A percentile compares a stretch with the other conserved stretches of the same genome.
These are phyloP conservation scores for Chondrostereum purpureum DNA, from an alignment of 1,284 basidiomycete genomes.

Conservation along the genomic window DNA sequence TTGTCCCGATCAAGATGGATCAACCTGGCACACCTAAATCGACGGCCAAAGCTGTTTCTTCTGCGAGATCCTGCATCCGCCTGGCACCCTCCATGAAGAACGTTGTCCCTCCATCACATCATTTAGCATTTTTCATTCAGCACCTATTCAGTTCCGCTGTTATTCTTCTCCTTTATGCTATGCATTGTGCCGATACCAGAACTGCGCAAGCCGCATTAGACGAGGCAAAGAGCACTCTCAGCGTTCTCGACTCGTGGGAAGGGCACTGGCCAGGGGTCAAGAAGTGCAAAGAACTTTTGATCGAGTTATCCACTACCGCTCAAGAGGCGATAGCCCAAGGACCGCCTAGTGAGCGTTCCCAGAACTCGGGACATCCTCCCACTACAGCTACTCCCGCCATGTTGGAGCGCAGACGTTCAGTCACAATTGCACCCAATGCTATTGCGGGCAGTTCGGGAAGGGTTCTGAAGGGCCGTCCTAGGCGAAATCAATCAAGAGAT, in stretches of 20 bases:
- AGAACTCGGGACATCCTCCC: conserved; percentile 23
- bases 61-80: conserved; percentile 75
- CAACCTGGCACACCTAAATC: conserved; percentile 60
- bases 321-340: conserved; percentile 52
- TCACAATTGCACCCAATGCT: conserved; percentile 34
- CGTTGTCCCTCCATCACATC: conserved; percentile 81
- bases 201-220: conserved; percentile 71
- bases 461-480: conserved; percentile 45
- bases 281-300: conserved; percentile 76
- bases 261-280: conserved; percentile 84
- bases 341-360: conserved; percentile 18
- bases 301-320: conserved; percentile 63
- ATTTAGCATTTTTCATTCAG: conserved; percentile 87
- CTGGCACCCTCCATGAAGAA: conserved; percentile 82
- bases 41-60: conserved; percentile 70
- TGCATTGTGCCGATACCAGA: conserved; percentile 69
- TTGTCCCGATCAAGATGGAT: conserved; percentile 69
- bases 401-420: conserved; percentile 45
- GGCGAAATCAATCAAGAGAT: conserved; percentile 54
- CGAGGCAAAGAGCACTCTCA: conserved; percentile 70
- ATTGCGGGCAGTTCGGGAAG: conserved; percentile 31
- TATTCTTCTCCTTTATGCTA: conserved; percentile 81
- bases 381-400: conserved; percentile 27
- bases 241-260: conserved; percentile 74
- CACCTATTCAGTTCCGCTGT: conserved; percentile 88